Percentiles rank a stretch among this genome's conserved stretches.
Evolutionary conservation across 2,329 filamentous ascomycete species (phyloP).

Genomic region (Teratosphaeria gauchensis): DNA sequence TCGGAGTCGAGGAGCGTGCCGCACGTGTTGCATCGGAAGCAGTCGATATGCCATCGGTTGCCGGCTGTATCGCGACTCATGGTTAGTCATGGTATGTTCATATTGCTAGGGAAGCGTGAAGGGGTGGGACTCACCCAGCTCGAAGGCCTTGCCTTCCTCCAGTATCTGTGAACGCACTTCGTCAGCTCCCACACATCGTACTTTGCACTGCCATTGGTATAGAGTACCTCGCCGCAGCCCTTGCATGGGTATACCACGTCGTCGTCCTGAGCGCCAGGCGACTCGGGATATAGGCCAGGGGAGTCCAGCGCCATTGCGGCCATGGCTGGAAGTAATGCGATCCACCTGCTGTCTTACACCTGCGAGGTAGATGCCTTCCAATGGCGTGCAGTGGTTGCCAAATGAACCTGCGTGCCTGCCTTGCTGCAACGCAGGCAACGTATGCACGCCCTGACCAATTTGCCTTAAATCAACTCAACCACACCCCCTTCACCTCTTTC

Average conservation of each 20-base stretch:
- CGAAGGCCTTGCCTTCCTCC: conserved; percentile 96
- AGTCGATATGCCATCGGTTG: conserved; percentile 14
- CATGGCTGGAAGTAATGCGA: neutral
- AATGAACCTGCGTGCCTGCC: neutral
- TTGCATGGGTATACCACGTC: conserved; percentile 80
- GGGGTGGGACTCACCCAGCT: conserved; percentile 60
- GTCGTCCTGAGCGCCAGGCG: conserved; percentile 59
- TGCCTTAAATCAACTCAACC: neutral
- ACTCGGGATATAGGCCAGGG: conserved; percentile 47
- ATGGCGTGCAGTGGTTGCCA: neutral
- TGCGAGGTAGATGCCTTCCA: neutral
- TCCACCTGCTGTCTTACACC: neutral
- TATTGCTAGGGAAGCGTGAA: neutral
- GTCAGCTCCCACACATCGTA: neutral
- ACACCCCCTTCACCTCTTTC: neutral
- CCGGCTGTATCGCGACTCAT: conserved; percentile 9
- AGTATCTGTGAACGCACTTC: conserved; percentile 56
- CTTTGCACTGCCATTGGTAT: neutral
- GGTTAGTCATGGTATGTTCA: conserved; percentile 4
- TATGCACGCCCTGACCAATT: too few species aligned
- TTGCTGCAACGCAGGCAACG: neutral
- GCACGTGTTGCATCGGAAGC: conserved; percentile 9
- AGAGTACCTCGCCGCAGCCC: conserved; percentile 76
- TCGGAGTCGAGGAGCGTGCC: conserved; percentile 93
- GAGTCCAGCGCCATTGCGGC: conserved; percentile 33